Base-by-base conservation (phyloP, 1,139 yeast species). In the Candida freyschussii region DNA sequence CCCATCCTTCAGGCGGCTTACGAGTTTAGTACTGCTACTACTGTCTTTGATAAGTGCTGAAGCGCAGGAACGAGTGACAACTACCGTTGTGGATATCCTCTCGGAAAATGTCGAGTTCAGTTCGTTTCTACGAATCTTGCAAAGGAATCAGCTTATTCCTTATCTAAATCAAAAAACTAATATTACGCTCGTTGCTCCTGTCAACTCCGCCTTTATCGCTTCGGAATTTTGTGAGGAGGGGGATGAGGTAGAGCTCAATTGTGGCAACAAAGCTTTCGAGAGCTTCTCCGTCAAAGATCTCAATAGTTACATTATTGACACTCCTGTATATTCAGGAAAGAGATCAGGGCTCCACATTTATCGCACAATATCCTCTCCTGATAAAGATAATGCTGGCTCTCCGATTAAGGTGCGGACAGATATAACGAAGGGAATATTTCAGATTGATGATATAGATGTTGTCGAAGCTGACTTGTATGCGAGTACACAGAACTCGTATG, bases 111-210 rank as follows among this genome's bases (percentile, higher is more conserved):
- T 78, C 1, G 80, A 85, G 50, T 89, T 78, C 59, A 78, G 94
- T 17, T 69, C 69, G 32, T 76, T 89, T 39, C 59, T 89, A 15
- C 62, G 78, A 30, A 62, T 75, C 17, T 49, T 89, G 4, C 96
- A 89, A 53, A 61, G 71, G 31, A 65, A 69, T 28, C 93, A 81
- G 10, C 60, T 83, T 41, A 64, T 91, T 1, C 93, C 94, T 2
- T 58, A 62, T 21, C 57, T 91, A 31, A 89, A 86, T 54, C 62
- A 63, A 22, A 58, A 82, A 41, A 62, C 65, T 22, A 82, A 87
- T 53, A 70, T 80, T 33, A 86, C 97, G 0, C 60, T 89, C 13
- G 56, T 86, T 28, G 96, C 96, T 0, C 96, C 97, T 0, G 71
- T 84, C 13, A 86, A 89, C 58, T 77, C 82, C 48, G 96, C 96